Evolutionary conservation across 2,329 filamentous ascomycete species (phyloP).

Genomic region (Ophiostoma piceae): DNA sequence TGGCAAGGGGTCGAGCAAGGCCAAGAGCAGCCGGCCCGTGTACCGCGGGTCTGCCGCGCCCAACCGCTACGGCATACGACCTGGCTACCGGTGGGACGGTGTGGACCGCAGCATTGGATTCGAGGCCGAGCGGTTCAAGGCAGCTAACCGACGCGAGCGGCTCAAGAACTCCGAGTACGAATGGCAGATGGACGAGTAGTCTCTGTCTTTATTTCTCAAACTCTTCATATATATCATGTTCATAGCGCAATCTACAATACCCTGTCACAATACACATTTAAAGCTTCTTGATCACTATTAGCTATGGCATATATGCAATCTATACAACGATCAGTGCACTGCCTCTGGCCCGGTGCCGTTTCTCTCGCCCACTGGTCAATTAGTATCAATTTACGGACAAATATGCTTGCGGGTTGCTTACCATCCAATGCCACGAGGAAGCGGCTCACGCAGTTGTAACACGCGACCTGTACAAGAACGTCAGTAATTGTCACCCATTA

Average conservation of each 20-base stretch:
- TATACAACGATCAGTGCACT: slow-evolving; percentile 21
- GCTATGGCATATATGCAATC: slow-evolving; percentile 29
- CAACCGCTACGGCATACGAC: slow-evolving; percentile 88
- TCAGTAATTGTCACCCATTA: slow-evolving; percentile 48
- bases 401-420: slow-evolving; percentile 37
- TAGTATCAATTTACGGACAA: background rate
- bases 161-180: slow-evolving; percentile 78
- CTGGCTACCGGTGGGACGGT: slow-evolving; percentile 93
- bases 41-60: slow-evolving; percentile 79
- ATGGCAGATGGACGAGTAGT: slow-evolving; percentile 76
- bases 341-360: slow-evolving; percentile 8
- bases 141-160: slow-evolving; percentile 70
- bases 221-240: background rate
- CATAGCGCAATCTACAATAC: slow-evolving; percentile 9
- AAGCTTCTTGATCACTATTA: background rate
- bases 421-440: slow-evolving; percentile 78
- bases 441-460: slow-evolving; percentile 80
- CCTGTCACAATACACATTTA: background rate
- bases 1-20: slow-evolving; percentile 12
- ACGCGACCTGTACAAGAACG: slow-evolving; percentile 43
- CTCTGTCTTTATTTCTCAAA: background rate
- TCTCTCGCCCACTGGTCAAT: slow-evolving; percentile 3
- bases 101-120: slow-evolving; percentile 93
- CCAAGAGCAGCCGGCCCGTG: slow-evolving; percentile 48
- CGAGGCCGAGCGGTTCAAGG: slow-evolving; percentile 87